These are phyloP conservation scores for Epichloe amarillans DNA, from an alignment of 2,329 filamentous ascomycete species.

Conservation along the genomic window DNA sequence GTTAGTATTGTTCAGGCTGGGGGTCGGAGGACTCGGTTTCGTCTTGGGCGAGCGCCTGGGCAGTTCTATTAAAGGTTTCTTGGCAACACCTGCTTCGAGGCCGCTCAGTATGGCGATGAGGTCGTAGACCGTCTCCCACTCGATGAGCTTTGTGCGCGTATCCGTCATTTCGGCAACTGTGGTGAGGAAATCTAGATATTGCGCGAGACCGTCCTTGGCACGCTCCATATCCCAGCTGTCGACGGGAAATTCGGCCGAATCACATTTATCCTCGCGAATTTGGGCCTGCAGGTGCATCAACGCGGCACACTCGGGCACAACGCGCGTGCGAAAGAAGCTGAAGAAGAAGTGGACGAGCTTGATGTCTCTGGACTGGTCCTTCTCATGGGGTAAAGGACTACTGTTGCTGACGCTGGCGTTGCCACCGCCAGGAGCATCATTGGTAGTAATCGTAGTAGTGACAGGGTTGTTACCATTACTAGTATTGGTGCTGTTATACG, in stretches of 20 bases:
- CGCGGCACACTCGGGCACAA: slow-evolving; percentile 89
- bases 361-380: slow-evolving; percentile 41
- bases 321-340: slow-evolving; percentile 79
- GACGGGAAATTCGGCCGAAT: slow-evolving; percentile 79
- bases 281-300: slow-evolving; percentile 87
- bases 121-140: slow-evolving; percentile 87
- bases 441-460: background rate
- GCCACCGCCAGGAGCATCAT: slow-evolving; percentile 6
- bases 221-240: slow-evolving; percentile 97
- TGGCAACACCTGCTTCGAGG: slow-evolving; percentile 76
- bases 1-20: slow-evolving; percentile 9
- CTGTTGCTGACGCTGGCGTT: slow-evolving; percentile 18
- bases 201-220: slow-evolving; percentile 85
- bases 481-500: slow-evolving; percentile 22
- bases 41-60: slow-evolving; percentile 17
- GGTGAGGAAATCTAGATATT: slow-evolving; percentile 87
- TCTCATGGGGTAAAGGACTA: slow-evolving; percentile 22
- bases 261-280: slow-evolving; percentile 61
- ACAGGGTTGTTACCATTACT: slow-evolving; percentile 7
- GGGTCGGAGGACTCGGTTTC: slow-evolving; percentile 18
- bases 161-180: slow-evolving; percentile 76
- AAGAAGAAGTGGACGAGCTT: slow-evolving; percentile 78
- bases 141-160: slow-evolving; percentile 71
- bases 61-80: slow-evolving; percentile 51
- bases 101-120: slow-evolving; percentile 77